A percentile compares a stretch with the other conserved stretches of the same genome.
These are phyloP conservation scores for Basidiobolus meristosporus DNA, from an alignment of 371 early-diverging fungal species.

Conservation along the genomic window DNA sequence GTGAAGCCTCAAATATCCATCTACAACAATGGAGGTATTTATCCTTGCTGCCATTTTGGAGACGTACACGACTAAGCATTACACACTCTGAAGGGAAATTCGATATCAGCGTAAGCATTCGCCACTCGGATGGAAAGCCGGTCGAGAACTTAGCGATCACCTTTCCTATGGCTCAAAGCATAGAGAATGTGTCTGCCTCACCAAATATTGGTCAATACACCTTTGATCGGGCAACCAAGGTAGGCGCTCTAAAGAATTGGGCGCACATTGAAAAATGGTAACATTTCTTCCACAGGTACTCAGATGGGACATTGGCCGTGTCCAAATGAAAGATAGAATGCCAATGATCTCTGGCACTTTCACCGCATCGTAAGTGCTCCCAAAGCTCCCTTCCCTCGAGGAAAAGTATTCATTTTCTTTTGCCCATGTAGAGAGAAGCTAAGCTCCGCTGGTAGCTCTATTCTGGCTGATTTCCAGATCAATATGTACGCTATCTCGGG, in stretches of 20 bases:
- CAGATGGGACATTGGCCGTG: slow-evolving; percentile 47
- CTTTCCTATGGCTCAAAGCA: slow-evolving; percentile 36
- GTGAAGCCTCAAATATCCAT: slow-evolving; percentile 36
- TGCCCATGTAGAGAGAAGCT: background rate
- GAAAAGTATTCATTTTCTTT: background rate
- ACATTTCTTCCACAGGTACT: slow-evolving; percentile 12
- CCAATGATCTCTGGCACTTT: slow-evolving; percentile 47
- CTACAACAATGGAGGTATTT: slow-evolving; percentile 18
- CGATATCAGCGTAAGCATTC: slow-evolving; percentile 39
- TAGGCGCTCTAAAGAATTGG: slow-evolving; percentile 6
- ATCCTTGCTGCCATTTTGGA: background rate
- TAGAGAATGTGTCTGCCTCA: slow-evolving; percentile 28
- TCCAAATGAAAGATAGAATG: slow-evolving; percentile 26
- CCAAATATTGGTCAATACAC: slow-evolving; percentile 45
- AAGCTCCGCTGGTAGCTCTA: slow-evolving; percentile 5
- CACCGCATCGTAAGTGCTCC: slow-evolving; percentile 7
- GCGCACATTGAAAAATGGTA: background rate
- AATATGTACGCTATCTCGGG: slow-evolving; percentile 55
- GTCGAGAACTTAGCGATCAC: slow-evolving; percentile 41
- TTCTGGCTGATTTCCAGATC: slow-evolving; percentile 48
- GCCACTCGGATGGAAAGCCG: slow-evolving; percentile 39
- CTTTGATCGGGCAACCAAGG: slow-evolving; percentile 55
- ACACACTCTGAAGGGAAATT: slow-evolving; percentile 27
- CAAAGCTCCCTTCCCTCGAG: background rate
- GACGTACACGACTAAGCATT: background rate